These are phyloP conservation scores for Calonectria montana DNA, from an alignment of 2,329 filamentous ascomycete genomes.

Conservation along the genomic window DNA sequence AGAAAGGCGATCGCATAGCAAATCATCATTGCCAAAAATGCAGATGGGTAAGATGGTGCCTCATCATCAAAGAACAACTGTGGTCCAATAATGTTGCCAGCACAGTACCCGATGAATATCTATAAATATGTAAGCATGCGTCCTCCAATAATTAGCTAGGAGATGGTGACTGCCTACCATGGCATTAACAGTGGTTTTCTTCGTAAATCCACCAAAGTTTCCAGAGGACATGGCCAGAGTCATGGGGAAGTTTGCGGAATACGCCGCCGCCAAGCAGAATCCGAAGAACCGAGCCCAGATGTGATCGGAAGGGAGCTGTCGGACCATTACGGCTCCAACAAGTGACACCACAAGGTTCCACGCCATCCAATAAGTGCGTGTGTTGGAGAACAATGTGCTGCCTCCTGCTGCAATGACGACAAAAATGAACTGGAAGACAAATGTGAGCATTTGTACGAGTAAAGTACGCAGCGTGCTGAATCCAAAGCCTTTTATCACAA, in stretches of 20 bases:
- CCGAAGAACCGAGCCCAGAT: slow-evolving; percentile 43
- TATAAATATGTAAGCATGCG: slow-evolving; percentile 39
- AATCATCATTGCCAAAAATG: slow-evolving; percentile 70
- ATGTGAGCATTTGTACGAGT: slow-evolving; percentile 24
- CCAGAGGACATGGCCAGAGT: slow-evolving; percentile 66
- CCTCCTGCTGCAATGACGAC: slow-evolving; percentile 36
- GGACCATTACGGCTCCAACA: slow-evolving; percentile 39
- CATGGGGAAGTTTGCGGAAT: slow-evolving; percentile 56
- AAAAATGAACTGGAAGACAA: slow-evolving; percentile 37
- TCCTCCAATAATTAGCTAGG: neutral
- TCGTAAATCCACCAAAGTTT: slow-evolving; percentile 72
- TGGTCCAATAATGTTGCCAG: slow-evolving; percentile 71
- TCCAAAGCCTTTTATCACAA: slow-evolving; percentile 40
- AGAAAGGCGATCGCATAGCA: slow-evolving; percentile 66
- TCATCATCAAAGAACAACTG: slow-evolving; percentile 70
- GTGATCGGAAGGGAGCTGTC: slow-evolving; percentile 25
- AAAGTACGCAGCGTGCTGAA: slow-evolving; percentile 35
- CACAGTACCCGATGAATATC: slow-evolving; percentile 69
- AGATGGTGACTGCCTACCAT: slow-evolving; percentile 43
- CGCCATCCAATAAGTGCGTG: slow-evolving; percentile 41
- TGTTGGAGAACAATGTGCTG: slow-evolving; percentile 38
- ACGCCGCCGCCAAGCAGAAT: slow-evolving; percentile 64
- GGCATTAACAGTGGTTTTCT: slow-evolving; percentile 69
- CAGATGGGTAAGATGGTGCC: slow-evolving; percentile 69
- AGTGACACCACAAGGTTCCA: slow-evolving; percentile 32